Evolutionary conservation across 1,284 basidiomycete species (phyloP).

Genomic region (Cryptococcus sp.): DNA sequence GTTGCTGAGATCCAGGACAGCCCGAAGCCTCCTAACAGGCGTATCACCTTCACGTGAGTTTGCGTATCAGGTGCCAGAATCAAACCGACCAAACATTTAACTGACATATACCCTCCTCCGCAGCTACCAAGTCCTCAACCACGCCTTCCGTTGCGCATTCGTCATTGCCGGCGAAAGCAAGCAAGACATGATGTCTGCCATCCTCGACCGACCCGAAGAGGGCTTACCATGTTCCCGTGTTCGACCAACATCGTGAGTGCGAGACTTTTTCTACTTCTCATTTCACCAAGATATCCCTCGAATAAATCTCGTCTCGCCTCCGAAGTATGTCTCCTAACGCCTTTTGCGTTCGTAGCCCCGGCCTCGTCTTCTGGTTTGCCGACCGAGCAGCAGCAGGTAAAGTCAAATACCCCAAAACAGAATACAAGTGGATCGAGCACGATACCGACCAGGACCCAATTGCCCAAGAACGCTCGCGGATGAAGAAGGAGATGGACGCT

Average conservation of each 20-base stretch:
- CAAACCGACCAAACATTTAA: not conserved
- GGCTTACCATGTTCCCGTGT: constrained; percentile 83
- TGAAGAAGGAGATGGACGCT: constrained; percentile 46
- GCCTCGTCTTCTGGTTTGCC: constrained; percentile 87
- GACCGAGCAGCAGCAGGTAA: constrained; percentile 75
- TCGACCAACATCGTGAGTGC: constrained; percentile 61
- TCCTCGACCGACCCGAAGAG: constrained; percentile 78
- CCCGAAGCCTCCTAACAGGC: constrained; percentile 87
- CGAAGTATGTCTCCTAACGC: not conserved
- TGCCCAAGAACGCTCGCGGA: constrained; percentile 33
- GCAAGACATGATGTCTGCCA: constrained; percentile 69
- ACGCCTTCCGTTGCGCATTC: constrained; percentile 82
- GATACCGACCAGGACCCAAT: constrained; percentile 33
- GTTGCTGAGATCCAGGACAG: constrained; percentile 90
- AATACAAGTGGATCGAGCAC: constrained; percentile 49
- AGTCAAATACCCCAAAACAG: constrained; percentile 49
- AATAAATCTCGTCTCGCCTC: not conserved
- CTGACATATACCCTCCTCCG: not conserved
- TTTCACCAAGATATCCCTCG: not conserved
- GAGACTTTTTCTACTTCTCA: not conserved
- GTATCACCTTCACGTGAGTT: constrained; percentile 67
- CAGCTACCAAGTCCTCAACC: constrained; percentile 83
- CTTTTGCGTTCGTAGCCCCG: constrained; percentile 58
- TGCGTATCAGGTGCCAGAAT: not conserved
- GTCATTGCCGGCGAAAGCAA: constrained; percentile 84